A percentile compares a stretch with the other conserved stretches of the same genome.
Evolutionary conservation across 768 basidiomycete species (phyloP).

Genomic region (Suillus paluster): DNA sequence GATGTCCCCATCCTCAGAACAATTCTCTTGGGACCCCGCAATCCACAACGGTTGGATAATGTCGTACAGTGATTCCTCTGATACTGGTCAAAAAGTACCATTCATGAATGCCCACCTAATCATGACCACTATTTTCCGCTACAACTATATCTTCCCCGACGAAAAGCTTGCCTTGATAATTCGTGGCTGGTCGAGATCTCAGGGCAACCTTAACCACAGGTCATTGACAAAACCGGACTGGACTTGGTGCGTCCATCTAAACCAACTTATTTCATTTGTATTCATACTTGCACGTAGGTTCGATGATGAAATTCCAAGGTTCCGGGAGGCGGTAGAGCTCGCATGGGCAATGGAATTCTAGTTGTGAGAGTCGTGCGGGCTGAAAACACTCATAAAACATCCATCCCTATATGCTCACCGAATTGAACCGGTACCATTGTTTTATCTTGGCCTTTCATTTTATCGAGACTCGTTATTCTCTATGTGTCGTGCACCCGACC

Average conservation of each 20-base stretch:
- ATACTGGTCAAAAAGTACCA: background rate
- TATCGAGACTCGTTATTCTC: background rate
- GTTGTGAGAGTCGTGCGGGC: no score
- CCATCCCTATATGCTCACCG: no score
- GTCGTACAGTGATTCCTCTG: background rate
- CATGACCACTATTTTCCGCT: constrained; percentile 27
- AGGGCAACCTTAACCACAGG: constrained; percentile 6
- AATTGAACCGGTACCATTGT: background rate
- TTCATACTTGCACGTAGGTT: constrained; percentile 16
- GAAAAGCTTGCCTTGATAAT: background rate
- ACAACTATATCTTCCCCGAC: constrained; percentile 26
- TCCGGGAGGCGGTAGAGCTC: constrained; percentile 2
- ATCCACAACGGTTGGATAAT: constrained; percentile 25
- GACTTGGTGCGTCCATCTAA: constrained; percentile 23
- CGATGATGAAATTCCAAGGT: constrained; percentile 22
- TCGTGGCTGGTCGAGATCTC: constrained; percentile 14
- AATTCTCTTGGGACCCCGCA: constrained; percentile 20
- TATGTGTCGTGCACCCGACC: background rate
- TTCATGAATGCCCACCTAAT: constrained; percentile 6
- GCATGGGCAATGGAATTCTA: no score
- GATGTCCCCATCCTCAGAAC: constrained; percentile 14
- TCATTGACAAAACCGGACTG: constrained; percentile 14
- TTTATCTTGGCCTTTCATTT: background rate
- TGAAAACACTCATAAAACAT: no score
- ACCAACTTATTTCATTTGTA: background rate